Evolutionary conservation across 768 basidiomycete species (phyloP), one percentile per base, ranked within the genome.

Genomic region (Tulasnella calospora): DNA sequence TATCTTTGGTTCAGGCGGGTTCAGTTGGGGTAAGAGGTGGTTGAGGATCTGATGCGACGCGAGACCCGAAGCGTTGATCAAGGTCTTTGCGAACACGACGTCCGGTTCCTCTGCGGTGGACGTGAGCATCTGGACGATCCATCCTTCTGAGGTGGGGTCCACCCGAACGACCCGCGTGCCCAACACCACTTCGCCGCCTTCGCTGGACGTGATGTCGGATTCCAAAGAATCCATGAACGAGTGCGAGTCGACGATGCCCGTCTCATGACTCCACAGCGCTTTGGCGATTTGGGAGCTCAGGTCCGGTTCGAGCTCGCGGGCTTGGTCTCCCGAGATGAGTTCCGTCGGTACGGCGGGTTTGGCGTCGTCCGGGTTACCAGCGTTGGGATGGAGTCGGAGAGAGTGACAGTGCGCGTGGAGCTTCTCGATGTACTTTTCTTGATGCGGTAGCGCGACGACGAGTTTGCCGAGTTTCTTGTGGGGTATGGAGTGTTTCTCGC

Each of bases 221-320:
- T 96, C 95, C 73, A 99, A 85, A 80, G 89, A 90, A 82, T 90
- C 88, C 90, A 98, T 94, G 75, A 96, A 85, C 5, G 89, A 83
- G 85, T 97, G 94, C 0, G 94, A 93, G 83, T 96, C 92, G 0
- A 99, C 84, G 79, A 99, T 96, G 2, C 98, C 98, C 0, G 96
- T 96, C 82, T 91, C 90, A 12, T 93, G 92, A 77, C 91, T 93
- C 88, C 91, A 91, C 38, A 99, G 84, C 2, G 95, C 95, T 12
- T 87, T 88, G 0, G 86, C 85, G 77, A 98, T 93, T 67, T 90
- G 86, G 10, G 83, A 80, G 0, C 92, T 91, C n/a, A 99, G 85
- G 81, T 93, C 89, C 0, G 97, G 97, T 84, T 98, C 96, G 81
- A 96, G 84, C 74, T 89, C 87, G 74, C 88, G 88, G 3, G 92